Evolutionary conservation across 2,329 filamentous ascomycete genomes (phyloP), one percentile per base, ranked within the genome.

Genomic region (Cladophialophora immunda): DNA sequence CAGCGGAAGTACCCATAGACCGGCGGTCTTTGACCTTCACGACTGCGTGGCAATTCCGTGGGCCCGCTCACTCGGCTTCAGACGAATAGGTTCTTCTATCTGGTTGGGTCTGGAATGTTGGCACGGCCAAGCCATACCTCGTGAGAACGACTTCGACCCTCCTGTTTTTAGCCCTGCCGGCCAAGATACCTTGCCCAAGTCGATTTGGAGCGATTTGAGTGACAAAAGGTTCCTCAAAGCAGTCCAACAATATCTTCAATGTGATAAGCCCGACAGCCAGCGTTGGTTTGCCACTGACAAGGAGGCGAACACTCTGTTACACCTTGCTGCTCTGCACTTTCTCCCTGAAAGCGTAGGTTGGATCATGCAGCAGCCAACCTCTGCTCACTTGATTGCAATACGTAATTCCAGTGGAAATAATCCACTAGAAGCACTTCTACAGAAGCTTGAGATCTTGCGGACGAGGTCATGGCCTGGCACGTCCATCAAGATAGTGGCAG

Each of bases 381-480:
- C 61, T 19, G 3, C 22, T 62, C 22, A 53, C 0, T 56, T 76
- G 15, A 52, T 58, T 11, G 65, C 34, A 13, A 68, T 67, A 25
- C 71, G 76, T 19, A 76, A 79, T 65, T 57, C 70, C 41, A 61
- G 76, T 45, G 74, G 75, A n/a, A 73, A 76, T 56, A 79, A 76
- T 19, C 76, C 77, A 0, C 64, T 76, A 6, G 77, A 79, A 70
- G 66, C 57, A 30, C 69, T 79, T 6, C 65, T 74, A 60, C 56
- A 68, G 50, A 53, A 68, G 8, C 67, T 80, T 29, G 76, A 79
- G 45, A 69, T 56, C 25, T 62, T 69, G 32, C 68, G 77, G 71
- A 76, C 71, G 30, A 58, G 66, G 62, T 60, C 58, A 41, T 53
- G 68, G 9, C 9, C 56, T 56, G 30, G n/a, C 11, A 27, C 58